Percentiles rank a stretch among this genome's conserved stretches.
Conservation (phyloP, 2,329 filamentous ascomycete genomes). For the Aspergillus japonicus region DNA sequence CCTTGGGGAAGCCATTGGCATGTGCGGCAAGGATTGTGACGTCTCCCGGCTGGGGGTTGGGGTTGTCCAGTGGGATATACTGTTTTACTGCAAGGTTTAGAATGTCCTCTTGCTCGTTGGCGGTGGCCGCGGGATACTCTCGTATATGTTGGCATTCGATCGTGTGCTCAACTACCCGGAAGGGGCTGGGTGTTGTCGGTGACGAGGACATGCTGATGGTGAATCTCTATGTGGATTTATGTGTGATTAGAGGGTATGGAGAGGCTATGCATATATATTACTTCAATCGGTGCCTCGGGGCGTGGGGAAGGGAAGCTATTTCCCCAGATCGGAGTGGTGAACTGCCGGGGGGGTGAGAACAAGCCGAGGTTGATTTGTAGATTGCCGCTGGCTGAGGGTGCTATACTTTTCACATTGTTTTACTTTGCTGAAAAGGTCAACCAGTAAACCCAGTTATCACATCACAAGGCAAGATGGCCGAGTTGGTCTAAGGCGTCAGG, state of each 20-base stretch:
- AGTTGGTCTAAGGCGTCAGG: constrained; percentile 35
- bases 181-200: constrained; percentile 48
- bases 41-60: constrained; percentile 67
- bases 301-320: not conserved
- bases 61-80: constrained; percentile 75
- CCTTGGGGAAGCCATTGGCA: constrained; percentile 91
- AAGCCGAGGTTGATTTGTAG: not conserved
- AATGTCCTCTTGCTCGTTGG: constrained; percentile 69
- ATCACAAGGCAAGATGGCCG: constrained; percentile 34
- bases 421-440: rapidly evolving
- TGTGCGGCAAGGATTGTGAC: constrained; percentile 84
- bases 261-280: not conserved
- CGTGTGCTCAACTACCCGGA: constrained; percentile 68
- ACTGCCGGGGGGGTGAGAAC: not conserved
- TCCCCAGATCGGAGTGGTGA: not conserved
- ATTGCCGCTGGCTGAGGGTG: not conserved
- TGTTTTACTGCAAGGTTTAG: constrained; percentile 79
- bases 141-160: constrained; percentile 75
- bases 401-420: not conserved
- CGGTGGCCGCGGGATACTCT: constrained; percentile 73
- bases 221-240: not conserved
- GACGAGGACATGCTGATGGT: constrained; percentile 30
- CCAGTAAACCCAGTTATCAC: not conserved
- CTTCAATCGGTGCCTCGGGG: not conserved
- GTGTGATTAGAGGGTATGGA: not conserved